Conservation (phyloP, 2,329 filamentous ascomycete species). For the Pestalotiopsis fici region DNA sequence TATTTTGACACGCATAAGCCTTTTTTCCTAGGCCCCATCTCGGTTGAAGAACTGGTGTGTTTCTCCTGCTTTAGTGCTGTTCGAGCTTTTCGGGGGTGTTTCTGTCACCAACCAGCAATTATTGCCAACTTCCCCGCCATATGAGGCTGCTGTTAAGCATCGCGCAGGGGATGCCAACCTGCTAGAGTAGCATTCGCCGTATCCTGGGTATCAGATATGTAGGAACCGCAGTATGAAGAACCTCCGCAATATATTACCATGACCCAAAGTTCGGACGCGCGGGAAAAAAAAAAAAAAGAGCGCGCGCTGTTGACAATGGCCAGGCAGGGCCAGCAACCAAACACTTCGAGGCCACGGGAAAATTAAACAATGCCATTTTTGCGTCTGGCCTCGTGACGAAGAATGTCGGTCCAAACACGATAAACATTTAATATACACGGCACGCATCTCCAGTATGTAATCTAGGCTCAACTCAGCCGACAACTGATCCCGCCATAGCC, state of each 20-base stretch:
- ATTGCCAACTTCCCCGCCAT: slow-evolving; percentile 4
- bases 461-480: not conserved
- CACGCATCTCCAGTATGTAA: not conserved
- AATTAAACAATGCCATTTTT: not conserved
- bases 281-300: not conserved
- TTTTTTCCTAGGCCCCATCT: not conserved
- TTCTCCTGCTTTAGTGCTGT: slow-evolving; percentile 12
- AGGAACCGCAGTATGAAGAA: not conserved
- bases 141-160: slow-evolving; percentile 9
- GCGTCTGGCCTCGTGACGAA: not conserved
- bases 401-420: not conserved
- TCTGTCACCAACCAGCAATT: not conserved
- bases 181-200: slow-evolving; percentile 1
- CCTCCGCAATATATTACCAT: not conserved
- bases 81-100: not conserved
- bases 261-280: not conserved
- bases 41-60: slow-evolving; percentile 4
- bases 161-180: not conserved
- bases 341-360: not conserved
- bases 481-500: not conserved
- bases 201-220: slow-evolving; percentile 5
- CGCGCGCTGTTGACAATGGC: not conserved
- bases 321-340: not conserved
- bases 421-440: not conserved
- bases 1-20: not conserved